Percentiles rank a stretch among this genome's conserved stretches.
Evolutionary conservation across 495 filamentous ascomycete genomes (phyloP).

Genomic region (Penicillium canescens): DNA sequence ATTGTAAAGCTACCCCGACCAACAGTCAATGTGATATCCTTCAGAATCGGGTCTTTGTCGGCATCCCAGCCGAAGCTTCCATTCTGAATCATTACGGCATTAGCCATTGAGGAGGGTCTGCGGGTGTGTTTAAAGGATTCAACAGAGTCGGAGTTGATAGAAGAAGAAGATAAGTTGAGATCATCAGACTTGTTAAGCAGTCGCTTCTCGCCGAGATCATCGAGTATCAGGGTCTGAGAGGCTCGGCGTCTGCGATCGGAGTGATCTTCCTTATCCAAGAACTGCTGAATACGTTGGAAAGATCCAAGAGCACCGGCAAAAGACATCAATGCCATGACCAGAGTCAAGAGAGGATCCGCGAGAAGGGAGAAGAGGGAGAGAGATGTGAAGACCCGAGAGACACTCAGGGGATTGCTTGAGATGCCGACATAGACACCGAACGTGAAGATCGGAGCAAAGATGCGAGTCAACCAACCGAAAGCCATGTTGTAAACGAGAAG

Average conservation of each 20-base stretch:
- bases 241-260: constrained; percentile 29
- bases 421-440: constrained; percentile 53
- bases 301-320: constrained; percentile 57
- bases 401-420: constrained; percentile 49
- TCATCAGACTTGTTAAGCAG: constrained; percentile 19
- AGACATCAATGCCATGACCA: constrained; percentile 58
- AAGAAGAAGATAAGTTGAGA: constrained; percentile 18
- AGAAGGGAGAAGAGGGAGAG: constrained; percentile 62
- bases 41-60: constrained; percentile 43
- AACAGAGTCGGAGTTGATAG: constrained; percentile 24
- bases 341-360: constrained; percentile 50
- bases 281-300: constrained; percentile 59
- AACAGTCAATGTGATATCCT: constrained; percentile 41
- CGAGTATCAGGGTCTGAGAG: constrained; percentile 15
- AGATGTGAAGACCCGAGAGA: constrained; percentile 56
- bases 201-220: constrained; percentile 26
- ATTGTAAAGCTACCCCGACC: constrained; percentile 45
- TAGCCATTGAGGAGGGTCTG: constrained; percentile 12
- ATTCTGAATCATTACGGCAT: constrained; percentile 42
- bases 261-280: constrained; percentile 48
- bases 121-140: constrained; percentile 26
- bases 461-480: constrained; percentile 51
- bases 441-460: constrained; percentile 53
- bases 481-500: constrained; percentile 56
- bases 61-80: constrained; percentile 53